Base-by-base conservation (phyloP, 2,329 filamentous ascomycete genomes). In the Nemania sp. region DNA sequence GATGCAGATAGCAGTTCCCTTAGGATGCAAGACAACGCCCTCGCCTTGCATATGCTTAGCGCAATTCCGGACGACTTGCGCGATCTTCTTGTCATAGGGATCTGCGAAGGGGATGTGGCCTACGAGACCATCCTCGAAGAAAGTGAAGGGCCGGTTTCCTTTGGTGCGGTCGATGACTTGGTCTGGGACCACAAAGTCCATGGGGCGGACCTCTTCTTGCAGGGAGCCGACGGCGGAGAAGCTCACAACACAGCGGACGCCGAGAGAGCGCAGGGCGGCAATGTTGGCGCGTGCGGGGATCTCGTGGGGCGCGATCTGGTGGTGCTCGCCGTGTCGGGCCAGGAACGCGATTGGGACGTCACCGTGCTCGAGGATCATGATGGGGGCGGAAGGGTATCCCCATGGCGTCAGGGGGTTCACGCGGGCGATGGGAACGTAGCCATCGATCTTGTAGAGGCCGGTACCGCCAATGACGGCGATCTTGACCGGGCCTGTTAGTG, bases 141-240 rank as follows among this genome's bases (percentile, higher is more conserved):
- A 99, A 27, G 96, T 98, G 80, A 95, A 98, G 1, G 95, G 94
- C 7, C 96, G 88, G 70, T 97, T 86, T 62, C 95, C 96, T 88
- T 98, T 98, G 73, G 95, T 98, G 70, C 95, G 93, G 84, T 99
- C 96, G 79, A 98, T 98, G 80, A 97, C 88, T 84, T 99, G 96
- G 82, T 98, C 94, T 0, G 95, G 96, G 13, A 99, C 88, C 59
- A 98, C 93, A 80, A 99, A 99, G 84, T 99, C 96, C 82, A 96
- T 92, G 51, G 96, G 96, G 82, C 92, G 93, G 80, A 99, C 95
- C 77, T 93, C 89, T 84, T 98, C 96, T 79, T 92, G 93, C 78
- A 99, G 84, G 76, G 92, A 95, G 70, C 96, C 96, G 65, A 99
- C 96, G 56, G 96, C 96, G 72, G 92, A 95, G 85, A 99, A 99